Conservation (phyloP, 208 protist species). For the Borovskyia barvae region DNA sequence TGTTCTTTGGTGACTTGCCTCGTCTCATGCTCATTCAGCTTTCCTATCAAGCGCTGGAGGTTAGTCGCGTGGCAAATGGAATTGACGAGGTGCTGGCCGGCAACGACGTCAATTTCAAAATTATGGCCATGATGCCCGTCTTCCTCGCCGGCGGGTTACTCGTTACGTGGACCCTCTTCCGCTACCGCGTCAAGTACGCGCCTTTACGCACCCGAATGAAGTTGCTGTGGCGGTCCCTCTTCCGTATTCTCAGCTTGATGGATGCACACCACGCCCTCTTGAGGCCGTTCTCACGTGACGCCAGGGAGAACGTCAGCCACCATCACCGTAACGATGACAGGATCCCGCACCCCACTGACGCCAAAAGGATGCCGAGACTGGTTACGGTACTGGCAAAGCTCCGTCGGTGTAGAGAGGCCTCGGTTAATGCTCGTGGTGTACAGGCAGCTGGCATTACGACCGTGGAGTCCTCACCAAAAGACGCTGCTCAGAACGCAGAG, state of each 20-base stretch:
- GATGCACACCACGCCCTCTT: constrained; percentile 11
- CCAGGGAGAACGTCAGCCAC: not conserved
- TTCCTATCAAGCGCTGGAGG: constrained; percentile 64
- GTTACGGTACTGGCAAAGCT: not conserved
- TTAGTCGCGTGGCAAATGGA: constrained; percentile 68
- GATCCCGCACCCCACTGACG: too few species aligned
- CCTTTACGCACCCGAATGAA: constrained; percentile 58
- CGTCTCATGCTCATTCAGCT: constrained; percentile 76
- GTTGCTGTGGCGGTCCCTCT: constrained; percentile 56
- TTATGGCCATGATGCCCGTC: constrained; percentile 74
- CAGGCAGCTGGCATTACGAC: not conserved
- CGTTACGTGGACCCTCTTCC: constrained; percentile 24
- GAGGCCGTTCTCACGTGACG: constrained; percentile 6
- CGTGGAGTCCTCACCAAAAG: not conserved
- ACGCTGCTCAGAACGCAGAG: not conserved
- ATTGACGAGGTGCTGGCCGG: constrained; percentile 80
- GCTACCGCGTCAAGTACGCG: constrained; percentile 27
- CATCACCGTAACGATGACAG: too few species aligned
- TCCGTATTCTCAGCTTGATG: constrained; percentile 60
- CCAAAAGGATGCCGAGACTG: not conserved
- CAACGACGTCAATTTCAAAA: constrained; percentile 81
- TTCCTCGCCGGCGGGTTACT: constrained; percentile 26
- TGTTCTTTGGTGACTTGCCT: constrained; percentile 65
- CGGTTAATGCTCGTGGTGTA: not conserved
- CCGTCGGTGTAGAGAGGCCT: not conserved